Evolutionary conservation across 2,329 filamentous ascomycete species (phyloP), one percentile per base, ranked within the genome.

Genomic region (Penicillium sp.): DNA sequence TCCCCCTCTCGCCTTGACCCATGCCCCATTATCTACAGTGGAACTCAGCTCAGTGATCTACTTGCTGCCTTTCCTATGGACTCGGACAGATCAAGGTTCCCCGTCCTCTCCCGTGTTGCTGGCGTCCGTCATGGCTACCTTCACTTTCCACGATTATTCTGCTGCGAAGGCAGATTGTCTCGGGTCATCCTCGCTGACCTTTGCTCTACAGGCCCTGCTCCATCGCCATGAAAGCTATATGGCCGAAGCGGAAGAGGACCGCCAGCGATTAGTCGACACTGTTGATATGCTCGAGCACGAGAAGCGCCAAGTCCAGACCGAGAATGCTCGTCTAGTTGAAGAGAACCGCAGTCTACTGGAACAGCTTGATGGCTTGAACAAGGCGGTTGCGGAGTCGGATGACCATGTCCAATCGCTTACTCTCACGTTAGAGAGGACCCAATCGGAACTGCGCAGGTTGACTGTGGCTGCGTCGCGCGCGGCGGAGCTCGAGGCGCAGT

Each of bases 151-250:
- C 35, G 52, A 57, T 43, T 48, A 51, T 34, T 28, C 51, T 55
- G 51, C 43, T n/a, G 20, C 39, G 10, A 27, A 27, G 26, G 46
- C 48, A 44, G 50, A 39, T 19, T 43, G 36, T 45, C 40, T 48
- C 19, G 51, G 39, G 23, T 47, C 53, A 14, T 72, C 75, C 52
- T 77, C 76, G 71, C 85, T 94, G 69, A 94, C 81, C 37, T 86
- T 80, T 68, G 72, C 78, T 38, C 68, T 84, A 43, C 82, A 97
- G 93, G 89, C 89, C 45, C 77, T 98, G 41, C 80, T 98, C 28
- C 81, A 85, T 50, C 85, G 91, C 57, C 90, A 98, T 78, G 90
- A 97, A 73, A 82, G 86, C 44, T 96, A 94, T 68, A 91, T 96
- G 77, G 84, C 84, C 54, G 88, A 95, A 65, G 88, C 90, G 44